A percentile compares a stretch with the other conserved stretches of the same genome.
phyloP scores from a whole-genome alignment of 2,329 filamentous ascomycete species.

The Colletotrichum paranaense region DNA sequence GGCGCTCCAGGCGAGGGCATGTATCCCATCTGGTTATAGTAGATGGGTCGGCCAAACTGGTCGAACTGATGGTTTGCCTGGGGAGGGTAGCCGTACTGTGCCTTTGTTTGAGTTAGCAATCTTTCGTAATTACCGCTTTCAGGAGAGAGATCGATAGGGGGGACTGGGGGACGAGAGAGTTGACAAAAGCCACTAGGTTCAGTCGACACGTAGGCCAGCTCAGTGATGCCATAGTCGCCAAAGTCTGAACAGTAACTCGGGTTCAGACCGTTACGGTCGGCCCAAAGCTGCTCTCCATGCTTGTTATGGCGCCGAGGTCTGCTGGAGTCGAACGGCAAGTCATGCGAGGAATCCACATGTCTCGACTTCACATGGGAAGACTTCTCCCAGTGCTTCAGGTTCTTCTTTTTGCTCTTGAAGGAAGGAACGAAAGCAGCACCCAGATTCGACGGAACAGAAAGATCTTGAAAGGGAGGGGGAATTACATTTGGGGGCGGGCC shows the following conservation, averaged over 20 bases:
- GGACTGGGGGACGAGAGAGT: constrained; percentile 35
- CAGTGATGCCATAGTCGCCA: constrained; percentile 39
- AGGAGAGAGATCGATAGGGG: constrained; percentile 72
- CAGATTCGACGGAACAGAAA: constrained; percentile 40
- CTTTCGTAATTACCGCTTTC: constrained; percentile 78
- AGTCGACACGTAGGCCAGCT: constrained; percentile 42
- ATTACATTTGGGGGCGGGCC: constrained; percentile 62
- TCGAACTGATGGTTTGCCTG: constrained; percentile 51
- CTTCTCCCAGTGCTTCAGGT: constrained; percentile 51
- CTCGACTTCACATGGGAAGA: constrained; percentile 50
- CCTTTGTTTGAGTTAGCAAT: constrained; percentile 76
- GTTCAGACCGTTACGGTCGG: constrained; percentile 24
- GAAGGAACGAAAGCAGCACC: constrained; percentile 34
- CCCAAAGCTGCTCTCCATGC: constrained; percentile 53
- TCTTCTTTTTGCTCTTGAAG: constrained; percentile 58
- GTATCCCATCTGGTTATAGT: constrained; percentile 60
- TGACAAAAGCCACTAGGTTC: background rate
- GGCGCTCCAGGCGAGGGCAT: constrained; percentile 52
- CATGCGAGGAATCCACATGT: constrained; percentile 50
- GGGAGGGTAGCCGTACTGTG: constrained; percentile 71
- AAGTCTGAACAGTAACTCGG: constrained; percentile 21
- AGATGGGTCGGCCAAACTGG: constrained; percentile 52
- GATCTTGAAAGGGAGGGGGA: constrained; percentile 52
- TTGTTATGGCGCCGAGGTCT: constrained; percentile 57
- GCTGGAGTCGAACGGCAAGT: constrained; percentile 43